phyloP scores from a whole-genome alignment of 225 moss, liverwort and hornwort genomes.

The Bryum argenteum region DNA sequence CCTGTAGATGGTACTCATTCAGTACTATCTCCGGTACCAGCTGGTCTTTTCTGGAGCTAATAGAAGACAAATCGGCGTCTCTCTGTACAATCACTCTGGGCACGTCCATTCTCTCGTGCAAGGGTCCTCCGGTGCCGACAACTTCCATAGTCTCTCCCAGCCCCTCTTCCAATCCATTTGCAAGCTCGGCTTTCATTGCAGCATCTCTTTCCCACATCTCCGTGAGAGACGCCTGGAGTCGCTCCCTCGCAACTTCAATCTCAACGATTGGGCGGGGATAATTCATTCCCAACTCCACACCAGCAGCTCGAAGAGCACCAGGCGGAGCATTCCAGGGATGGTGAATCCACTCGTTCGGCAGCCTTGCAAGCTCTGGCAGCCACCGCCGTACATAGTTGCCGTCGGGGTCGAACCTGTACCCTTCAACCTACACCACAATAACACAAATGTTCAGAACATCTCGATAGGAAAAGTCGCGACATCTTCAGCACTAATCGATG shows the following conservation, averaged over 20 bases:
- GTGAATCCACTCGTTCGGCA: conserved; percentile 98
- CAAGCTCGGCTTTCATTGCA: conserved; percentile 69
- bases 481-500: neutral
- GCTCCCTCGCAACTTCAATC: conserved; percentile 71
- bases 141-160: conserved; percentile 90
- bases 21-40: conserved; percentile 88
- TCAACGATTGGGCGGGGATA: conserved; percentile 93
- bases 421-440: conserved; percentile 71
- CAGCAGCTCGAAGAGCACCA: conserved; percentile 87
- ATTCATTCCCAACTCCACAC: conserved; percentile 89
- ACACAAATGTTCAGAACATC: neutral
- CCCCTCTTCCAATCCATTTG: conserved; percentile 92
- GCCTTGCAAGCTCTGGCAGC: conserved; percentile 90
- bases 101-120: conserved; percentile 84
- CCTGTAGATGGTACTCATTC: conserved; percentile 70
- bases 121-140: conserved; percentile 62
- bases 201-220: conserved; percentile 99
- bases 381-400: conserved; percentile 96
- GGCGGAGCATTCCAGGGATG: conserved; percentile 96
- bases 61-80: conserved; percentile 53
- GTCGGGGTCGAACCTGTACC: conserved; percentile 90
- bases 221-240: conserved; percentile 78
- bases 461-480: neutral
- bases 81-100: conserved; percentile 76
- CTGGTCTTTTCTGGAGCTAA: conserved; percentile 82